Conservation (phyloP, 2,329 filamentous ascomycete species). For the Davidsoniella virescens region DNA sequence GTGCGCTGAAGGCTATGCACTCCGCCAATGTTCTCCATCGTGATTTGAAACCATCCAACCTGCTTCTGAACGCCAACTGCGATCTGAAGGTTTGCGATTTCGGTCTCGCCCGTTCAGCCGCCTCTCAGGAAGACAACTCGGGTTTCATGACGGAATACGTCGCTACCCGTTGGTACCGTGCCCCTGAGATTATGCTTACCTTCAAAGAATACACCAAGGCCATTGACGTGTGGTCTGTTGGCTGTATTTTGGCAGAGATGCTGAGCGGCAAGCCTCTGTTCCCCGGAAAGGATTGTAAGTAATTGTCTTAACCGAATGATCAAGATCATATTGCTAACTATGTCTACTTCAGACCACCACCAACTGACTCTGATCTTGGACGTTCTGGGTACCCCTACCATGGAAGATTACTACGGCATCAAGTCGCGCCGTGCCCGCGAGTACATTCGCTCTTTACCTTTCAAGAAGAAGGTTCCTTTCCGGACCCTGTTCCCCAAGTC, state of each 20-base stretch:
- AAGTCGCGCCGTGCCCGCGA: constrained; percentile 93
- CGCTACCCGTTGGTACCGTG: constrained; percentile 95
- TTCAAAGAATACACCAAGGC: constrained; percentile 99
- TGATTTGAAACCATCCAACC: constrained; percentile 92
- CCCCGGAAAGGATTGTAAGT: constrained; percentile 92
- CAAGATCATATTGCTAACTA: neutral
- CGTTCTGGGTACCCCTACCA: constrained; percentile 91
- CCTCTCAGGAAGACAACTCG: constrained; percentile 97
- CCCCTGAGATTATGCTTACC: constrained; percentile 98
- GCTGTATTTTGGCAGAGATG: constrained; percentile 97
- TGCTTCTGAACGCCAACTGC: constrained; percentile 95
- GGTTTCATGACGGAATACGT: constrained; percentile 99
- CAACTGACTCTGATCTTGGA: constrained; percentile 94
- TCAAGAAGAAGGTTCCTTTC: constrained; percentile 99
- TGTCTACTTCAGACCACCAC: constrained; percentile 60
- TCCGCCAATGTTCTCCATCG: constrained; percentile 95
- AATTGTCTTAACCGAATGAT: neutral
- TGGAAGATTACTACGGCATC: constrained; percentile 99
- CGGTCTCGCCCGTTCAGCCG: constrained; percentile 83
- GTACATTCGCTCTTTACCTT: constrained; percentile 93
- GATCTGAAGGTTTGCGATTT: constrained; percentile 99
- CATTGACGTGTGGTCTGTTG: constrained; percentile 98
- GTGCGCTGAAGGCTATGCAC: constrained; percentile 97
- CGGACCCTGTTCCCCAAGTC: constrained; percentile 96
- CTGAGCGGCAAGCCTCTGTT: constrained; percentile 95